Percentiles rank a stretch among this genome's conserved stretches.
Conservation (phyloP, 2,329 filamentous ascomycete species). For the Leptographium wingfieldii region DNA sequence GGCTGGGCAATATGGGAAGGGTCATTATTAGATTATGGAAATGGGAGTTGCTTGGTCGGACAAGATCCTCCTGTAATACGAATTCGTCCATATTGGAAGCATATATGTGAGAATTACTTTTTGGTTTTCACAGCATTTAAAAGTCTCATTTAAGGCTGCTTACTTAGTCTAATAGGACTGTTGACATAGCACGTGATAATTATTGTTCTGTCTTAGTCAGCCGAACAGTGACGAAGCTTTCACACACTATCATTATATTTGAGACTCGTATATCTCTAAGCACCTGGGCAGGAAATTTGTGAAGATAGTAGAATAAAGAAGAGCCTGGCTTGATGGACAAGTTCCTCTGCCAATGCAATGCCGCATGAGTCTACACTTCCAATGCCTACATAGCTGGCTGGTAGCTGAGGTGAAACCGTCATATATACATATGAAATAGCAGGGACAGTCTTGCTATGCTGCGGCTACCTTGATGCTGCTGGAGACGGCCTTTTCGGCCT, state of each 20-base stretch:
- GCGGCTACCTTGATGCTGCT: conserved; percentile 5
- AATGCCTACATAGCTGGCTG: neutral
- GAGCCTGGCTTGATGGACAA: neutral
- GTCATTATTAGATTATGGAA: neutral
- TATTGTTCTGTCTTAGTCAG: neutral
- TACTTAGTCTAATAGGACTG: too few species aligned
- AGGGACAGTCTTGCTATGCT: conserved; percentile 4
- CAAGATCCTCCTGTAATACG: neutral
- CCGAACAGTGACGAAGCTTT: neutral
- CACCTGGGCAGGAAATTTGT: neutral
- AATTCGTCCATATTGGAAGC: neutral
- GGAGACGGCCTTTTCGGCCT: conserved; percentile 1
- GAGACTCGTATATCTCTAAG: neutral
- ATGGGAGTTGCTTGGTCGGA: neutral
- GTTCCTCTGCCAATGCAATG: neutral
- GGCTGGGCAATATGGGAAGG: neutral
- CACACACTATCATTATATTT: too few species aligned
- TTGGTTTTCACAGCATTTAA: neutral
- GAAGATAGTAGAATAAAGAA: neutral
- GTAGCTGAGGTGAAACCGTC: neutral
- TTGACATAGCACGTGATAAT: too few species aligned
- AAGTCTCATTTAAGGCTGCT: too few species aligned
- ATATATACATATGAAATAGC: neutral
- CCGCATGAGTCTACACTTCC: neutral
- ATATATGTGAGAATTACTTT: too few species aligned